A percentile compares a stretch with the other conserved stretches of the same genome.
Evolutionary conservation across 352 stramenopile genomes (phyloP).

Genomic region (Phytophthora boehmeriae): DNA sequence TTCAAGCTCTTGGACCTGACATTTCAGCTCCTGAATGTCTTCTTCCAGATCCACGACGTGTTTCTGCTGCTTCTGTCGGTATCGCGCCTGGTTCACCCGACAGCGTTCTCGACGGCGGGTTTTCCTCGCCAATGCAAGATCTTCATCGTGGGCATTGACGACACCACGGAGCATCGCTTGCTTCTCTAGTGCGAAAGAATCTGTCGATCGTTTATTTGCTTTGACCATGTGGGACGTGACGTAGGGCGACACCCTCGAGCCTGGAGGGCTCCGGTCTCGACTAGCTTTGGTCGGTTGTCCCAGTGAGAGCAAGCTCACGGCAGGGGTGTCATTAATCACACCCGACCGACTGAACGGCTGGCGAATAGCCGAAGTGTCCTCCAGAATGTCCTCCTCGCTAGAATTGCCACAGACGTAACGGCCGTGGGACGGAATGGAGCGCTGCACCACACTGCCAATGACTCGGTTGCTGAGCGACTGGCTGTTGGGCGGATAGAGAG

Average conservation of each 20-base stretch:
- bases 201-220: too few relatives aligned
- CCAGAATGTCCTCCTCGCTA: too few relatives aligned
- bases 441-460: constrained; percentile 1
- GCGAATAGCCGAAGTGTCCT: too few relatives aligned
- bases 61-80: constrained; percentile 31
- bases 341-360: too few relatives aligned
- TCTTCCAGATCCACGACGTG: constrained; percentile 21
- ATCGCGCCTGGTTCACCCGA: constrained; percentile 37
- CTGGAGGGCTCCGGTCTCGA: too few relatives aligned
- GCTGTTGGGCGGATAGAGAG: constrained; percentile 3
- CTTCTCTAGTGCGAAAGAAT: too few relatives aligned
- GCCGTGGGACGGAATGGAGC: background rate
- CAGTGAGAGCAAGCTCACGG: too few relatives aligned
- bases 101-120: constrained; percentile 38
- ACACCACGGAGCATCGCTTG: background rate
- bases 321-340: too few relatives aligned
- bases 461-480: background rate
- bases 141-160: constrained; percentile 12
- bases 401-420: background rate
- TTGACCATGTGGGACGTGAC: too few relatives aligned
- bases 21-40: constrained; percentile 21
- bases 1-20: constrained; percentile 30
- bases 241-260: too few relatives aligned
- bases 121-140: constrained; percentile 36
- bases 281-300: too few relatives aligned